Evolutionary conservation across 2,329 filamentous ascomycete species (phyloP).

Genomic region (Trichoderma endophyticum): DNA sequence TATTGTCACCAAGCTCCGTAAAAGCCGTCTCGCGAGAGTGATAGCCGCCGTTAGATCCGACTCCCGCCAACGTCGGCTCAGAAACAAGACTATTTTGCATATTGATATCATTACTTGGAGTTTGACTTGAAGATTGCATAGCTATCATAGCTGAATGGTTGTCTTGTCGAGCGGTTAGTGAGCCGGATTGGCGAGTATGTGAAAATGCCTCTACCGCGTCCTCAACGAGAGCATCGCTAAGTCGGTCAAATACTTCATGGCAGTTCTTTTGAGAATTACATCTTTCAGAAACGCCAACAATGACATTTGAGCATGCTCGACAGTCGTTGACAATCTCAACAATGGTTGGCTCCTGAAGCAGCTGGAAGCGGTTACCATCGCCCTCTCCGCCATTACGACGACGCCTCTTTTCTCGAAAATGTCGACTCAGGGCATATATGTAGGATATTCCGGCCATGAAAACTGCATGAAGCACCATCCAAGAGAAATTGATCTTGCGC

Average conservation of each 20-base stretch:
- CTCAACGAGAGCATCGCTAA: conserved; percentile 41
- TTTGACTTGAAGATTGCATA: background rate
- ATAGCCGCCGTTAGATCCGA: background rate
- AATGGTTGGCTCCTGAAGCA: conserved; percentile 36
- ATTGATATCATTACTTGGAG: background rate
- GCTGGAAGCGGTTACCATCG: background rate
- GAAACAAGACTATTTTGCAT: background rate
- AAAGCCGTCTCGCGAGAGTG: background rate
- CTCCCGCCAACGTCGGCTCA: background rate
- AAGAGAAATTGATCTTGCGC: conserved; percentile 46
- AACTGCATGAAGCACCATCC: conserved; percentile 47
- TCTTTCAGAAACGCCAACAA: conserved; percentile 43
- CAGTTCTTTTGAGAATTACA: conserved; percentile 40
- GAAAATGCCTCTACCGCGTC: conserved; percentile 36
- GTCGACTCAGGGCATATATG: conserved; percentile 38
- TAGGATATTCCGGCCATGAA: conserved; percentile 46
- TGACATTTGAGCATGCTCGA: conserved; percentile 42
- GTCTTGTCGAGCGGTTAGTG: background rate
- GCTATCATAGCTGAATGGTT: background rate
- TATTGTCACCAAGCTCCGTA: background rate
- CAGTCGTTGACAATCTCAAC: conserved; percentile 43
- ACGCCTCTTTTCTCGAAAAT: background rate
- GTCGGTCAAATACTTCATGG: conserved; percentile 41
- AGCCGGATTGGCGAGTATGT: background rate
- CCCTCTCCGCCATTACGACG: background rate